Conservation (phyloP, 2,329 filamentous ascomycete genomes). For the Aspergillus arachidicola region DNA sequence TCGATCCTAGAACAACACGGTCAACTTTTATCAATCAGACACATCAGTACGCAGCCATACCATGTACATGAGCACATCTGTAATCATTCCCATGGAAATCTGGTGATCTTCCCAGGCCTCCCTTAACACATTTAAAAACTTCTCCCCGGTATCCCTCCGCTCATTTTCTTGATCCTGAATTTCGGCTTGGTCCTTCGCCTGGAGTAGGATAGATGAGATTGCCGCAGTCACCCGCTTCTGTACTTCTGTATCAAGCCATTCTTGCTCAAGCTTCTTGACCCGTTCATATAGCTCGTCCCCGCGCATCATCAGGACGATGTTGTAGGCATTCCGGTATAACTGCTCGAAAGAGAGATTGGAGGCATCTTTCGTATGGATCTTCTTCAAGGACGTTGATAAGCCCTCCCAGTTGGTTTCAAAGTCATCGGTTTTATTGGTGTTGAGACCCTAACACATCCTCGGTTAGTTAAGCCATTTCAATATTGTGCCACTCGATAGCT, state of each 20-base stretch:
- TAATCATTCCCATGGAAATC: slow-evolving; percentile 92
- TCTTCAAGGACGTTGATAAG: slow-evolving; percentile 73
- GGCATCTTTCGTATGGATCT: slow-evolving; percentile 92
- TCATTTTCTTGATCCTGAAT: slow-evolving; percentile 70
- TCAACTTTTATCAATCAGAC: slow-evolving; percentile 1
- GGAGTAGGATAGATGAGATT: slow-evolving; percentile 70
- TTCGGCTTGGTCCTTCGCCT: slow-evolving; percentile 49
- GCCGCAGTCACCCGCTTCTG: slow-evolving; percentile 69
- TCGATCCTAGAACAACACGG: slow-evolving; percentile 63
- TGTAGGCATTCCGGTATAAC: slow-evolving; percentile 90
- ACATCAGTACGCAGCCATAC: slow-evolving; percentile 42
- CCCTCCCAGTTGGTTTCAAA: slow-evolving; percentile 85
- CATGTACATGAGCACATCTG: slow-evolving; percentile 97
- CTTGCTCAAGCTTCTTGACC: slow-evolving; percentile 77
- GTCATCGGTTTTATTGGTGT: slow-evolving; percentile 64
- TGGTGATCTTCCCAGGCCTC: slow-evolving; percentile 87
- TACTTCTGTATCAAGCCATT: slow-evolving; percentile 77
- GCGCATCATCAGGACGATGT: slow-evolving; percentile 86
- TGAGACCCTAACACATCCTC: slow-evolving; percentile 53
- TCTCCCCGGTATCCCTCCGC: slow-evolving; percentile 76
- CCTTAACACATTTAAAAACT: slow-evolving; percentile 75
- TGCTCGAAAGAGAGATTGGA: slow-evolving; percentile 91
- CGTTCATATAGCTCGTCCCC: slow-evolving; percentile 78
- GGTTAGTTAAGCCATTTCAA: slow-evolving; percentile 6
- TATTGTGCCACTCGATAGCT: not conserved